Base-by-base conservation (phyloP, 495 filamentous ascomycete species). In the Hypoxylon perforatum region DNA sequence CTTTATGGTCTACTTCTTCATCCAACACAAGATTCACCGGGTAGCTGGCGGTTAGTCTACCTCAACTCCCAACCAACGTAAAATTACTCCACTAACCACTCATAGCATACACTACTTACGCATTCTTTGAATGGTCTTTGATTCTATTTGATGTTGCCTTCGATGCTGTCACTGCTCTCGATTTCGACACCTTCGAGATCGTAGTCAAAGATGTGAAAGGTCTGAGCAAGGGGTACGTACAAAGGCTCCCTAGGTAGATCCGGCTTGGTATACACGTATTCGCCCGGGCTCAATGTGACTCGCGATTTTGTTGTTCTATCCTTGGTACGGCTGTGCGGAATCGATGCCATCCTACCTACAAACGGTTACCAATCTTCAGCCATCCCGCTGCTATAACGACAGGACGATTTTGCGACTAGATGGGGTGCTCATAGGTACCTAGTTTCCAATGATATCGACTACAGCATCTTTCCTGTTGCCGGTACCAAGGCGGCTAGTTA, bases 181-280 rank as follows among this genome's bases (percentile, higher is more conserved):
- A 99, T 76, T 99, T 98, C 81, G 86, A 89, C 39, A 88, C 87
- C 21, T 90, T 99, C 73, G 94, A 99, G 75, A 77, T 99, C 63
- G 86, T 93, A 71, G 83, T 99, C 57, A 90, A 86, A 76, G 95
- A 99, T 82, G 83, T 92, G 39, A 93, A 93, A 78, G 94, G 95
- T 52, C 79, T 89, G 72, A 94, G 91, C 81, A 95, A 94, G 93
- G 96, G 95, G 96, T 99, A 99, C 88, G 96, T 98, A 85, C 87
- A 88, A 77, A 92, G 92, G 92, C 92, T 98, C 85, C 96, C 96
- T 67, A 91, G 89, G 83, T 99, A 83, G 73, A 71, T 61, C 67
- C 44, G 18, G 55, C 56, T 23, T 46, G 19, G 50, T 46, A 41
- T 66, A 39, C 56, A 25, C 59, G 66, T 71, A 57, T 70, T 73